Conservation (phyloP, 2,329 filamentous ascomycete species). For the Penicillium occitanis region DNA sequence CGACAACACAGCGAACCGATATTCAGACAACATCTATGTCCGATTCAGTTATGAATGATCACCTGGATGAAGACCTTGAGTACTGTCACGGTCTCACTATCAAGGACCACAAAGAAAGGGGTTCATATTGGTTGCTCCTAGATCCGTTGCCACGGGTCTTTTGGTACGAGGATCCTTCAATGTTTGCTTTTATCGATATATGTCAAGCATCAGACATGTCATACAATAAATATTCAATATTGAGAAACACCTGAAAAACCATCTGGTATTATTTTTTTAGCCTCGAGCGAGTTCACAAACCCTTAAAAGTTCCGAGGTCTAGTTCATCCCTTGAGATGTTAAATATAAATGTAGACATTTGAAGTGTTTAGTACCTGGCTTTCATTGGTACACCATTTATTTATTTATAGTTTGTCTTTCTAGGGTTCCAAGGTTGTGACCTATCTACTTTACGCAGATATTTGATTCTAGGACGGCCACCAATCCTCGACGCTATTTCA, state of each 20-base stretch:
- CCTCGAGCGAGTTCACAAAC: neutral
- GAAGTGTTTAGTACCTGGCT: neutral
- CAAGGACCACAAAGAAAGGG: neutral
- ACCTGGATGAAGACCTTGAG: neutral
- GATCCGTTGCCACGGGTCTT: neutral
- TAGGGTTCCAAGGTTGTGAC: neutral
- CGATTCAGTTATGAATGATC: neutral
- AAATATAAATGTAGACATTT: neutral
- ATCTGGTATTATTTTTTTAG: neutral
- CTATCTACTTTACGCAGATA: neutral
- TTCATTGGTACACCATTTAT: neutral
- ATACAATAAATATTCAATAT: slow-evolving; percentile 1
- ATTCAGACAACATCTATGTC: neutral
- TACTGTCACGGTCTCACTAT: neutral
- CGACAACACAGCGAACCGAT: neutral
- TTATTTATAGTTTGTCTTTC: neutral
- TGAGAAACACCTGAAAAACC: neutral
- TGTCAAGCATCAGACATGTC: slow-evolving; percentile 6
- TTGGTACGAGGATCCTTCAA: neutral
- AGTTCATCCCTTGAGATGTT: neutral
- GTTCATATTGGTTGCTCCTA: neutral
- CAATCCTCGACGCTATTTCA: neutral
- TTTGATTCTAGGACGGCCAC: neutral
- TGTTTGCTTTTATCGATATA: neutral
- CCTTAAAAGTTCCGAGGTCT: neutral